Evolutionary conservation across 179 eudicot genomes (phyloP), one percentile per base, ranked within the genome.

Genomic region (Drosera spatulata): DNA sequence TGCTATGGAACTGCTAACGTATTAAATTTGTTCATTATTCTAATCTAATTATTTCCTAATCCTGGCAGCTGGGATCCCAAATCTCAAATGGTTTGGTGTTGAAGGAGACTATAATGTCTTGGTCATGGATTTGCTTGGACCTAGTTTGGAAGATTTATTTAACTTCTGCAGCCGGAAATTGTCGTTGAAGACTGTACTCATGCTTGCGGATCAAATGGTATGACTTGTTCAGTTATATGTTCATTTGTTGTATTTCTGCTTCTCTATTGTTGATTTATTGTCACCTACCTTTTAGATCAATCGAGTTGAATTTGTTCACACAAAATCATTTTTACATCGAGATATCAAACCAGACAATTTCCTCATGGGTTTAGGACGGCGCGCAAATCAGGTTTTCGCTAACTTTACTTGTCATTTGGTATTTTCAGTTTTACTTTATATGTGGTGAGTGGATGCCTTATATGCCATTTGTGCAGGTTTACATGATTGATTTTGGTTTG

Each of bases 131-230:
- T 74, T 85, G 64, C 69, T 85, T n/a, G n/a, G n/a, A n/a, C n/a
- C n/a, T n/a, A n/a, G n/a, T n/a, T n/a, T n/a, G n/a, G n/a, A n/a
- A n/a, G n/a, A n/a, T n/a, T n/a, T n/a, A n/a, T n/a, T n/a, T n/a
- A n/a, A n/a, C n/a, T n/a, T n/a, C n/a, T n/a, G n/a, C n/a, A n/a
- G n/a, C n/a, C n/a, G n/a, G n/a, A n/a, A n/a, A n/a, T n/a, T n/a
- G n/a, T n/a, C n/a, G n/a, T n/a, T n/a, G n/a, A n/a, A n/a, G n/a
- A n/a, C n/a, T n/a, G n/a, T n/a, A n/a, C n/a, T n/a, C n/a, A 85
- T 85, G 91, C 91, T 85, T 61, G 91, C 91, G 22, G 91, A 85
- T 78, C 91, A 85, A 74, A 85, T 85, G 87, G 91, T 80, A 73
- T 6, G 56, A 11, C n/a, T 65, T 44, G 65, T 56, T 41, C 54